Evolutionary conservation across 2,329 filamentous ascomycete species (phyloP), one percentile per base, ranked within the genome.

Genomic region (Neonectria sp.): DNA sequence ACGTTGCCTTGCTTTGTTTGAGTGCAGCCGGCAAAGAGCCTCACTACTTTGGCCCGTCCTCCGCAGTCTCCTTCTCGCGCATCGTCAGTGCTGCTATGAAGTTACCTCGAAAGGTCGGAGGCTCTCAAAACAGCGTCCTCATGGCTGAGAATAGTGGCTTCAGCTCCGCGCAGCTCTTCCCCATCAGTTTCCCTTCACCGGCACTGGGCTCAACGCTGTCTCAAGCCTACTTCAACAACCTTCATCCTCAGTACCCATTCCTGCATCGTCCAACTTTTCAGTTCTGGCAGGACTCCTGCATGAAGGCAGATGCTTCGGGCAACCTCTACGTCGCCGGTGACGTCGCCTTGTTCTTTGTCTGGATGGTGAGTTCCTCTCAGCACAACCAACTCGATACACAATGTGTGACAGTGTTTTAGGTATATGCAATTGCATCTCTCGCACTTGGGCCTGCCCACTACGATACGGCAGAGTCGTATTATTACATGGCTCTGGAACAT

Each of bases 11-110:
- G 45, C 46, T 71, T 2, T 71, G 67, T 37, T 21, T 71, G 8
- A 71, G 67, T 4, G 55, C 68, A 12, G 68, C 68, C 2, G 62
- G 68, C 45, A 71, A 67, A 13, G 68, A 69, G 37, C 68, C 68
- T 69, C 68, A 69, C 21, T 71, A 71, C 25, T 71, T 71, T 40
- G 68, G 68, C 4, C 68, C 68, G 2, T 69, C 67, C 5, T 69
- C 67, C 2, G 68, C 68, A 15, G 67, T 71, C 4, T 71, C 68
- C 1, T 71, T 71, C 55, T 71, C 68, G 6, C 67, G 67, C 12
- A 62, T 71, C n/a, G 60, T 71, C 17, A 68, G 68, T 13, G 55
- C 68, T 6, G 68, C 68, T 4, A 71, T 71, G 63, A 69, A 67
- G 31, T 49, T 71, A 13, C 68, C 68, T 4, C 59, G 68, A 49